These are phyloP conservation scores for Vicia villosa DNA, from an alignment of 306 rosid genomes.

Conservation along the genomic window DNA sequence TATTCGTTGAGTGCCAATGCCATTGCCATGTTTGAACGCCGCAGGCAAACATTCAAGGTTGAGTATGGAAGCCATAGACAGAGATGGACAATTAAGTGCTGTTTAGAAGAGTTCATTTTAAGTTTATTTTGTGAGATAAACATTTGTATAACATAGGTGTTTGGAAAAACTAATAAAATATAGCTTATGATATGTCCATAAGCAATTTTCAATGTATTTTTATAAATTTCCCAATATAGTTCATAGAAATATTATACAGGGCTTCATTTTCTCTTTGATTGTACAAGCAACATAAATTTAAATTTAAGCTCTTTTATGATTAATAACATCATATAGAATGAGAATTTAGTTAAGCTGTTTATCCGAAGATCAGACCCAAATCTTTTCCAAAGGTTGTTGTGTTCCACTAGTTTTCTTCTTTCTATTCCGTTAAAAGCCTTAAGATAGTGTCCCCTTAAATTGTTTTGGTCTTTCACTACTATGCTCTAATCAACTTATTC, in stretches of 20 bases:
- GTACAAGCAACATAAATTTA: constrained; percentile 1
- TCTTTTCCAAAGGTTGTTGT: not conserved
- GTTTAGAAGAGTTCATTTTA: not conserved
- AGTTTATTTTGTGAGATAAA: not conserved
- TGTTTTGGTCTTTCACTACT: not conserved
- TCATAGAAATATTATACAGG: not conserved
- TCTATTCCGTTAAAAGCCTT: no score
- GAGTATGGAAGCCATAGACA: constrained; percentile 14
- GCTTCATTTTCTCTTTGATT: not conserved
- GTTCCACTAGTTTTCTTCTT: no score
- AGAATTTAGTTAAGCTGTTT: not conserved
- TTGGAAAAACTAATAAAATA: not conserved
- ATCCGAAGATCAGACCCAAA: not conserved
- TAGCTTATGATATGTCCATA: not conserved
- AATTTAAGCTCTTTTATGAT: not conserved
- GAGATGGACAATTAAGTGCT: not conserved
- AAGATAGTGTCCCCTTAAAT: not conserved
- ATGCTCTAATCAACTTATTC: no score
- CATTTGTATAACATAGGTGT: not conserved
- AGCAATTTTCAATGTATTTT: constrained; percentile 1
- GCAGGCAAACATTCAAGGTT: not conserved
- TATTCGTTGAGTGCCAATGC: constrained; percentile 1
- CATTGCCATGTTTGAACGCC: constrained; percentile 6
- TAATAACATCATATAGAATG: not conserved
- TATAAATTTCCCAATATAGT: not conserved